phyloP scores from a whole-genome alignment of 2,329 filamentous ascomycete genomes.

The Pseudogymnoascus sp. region DNA sequence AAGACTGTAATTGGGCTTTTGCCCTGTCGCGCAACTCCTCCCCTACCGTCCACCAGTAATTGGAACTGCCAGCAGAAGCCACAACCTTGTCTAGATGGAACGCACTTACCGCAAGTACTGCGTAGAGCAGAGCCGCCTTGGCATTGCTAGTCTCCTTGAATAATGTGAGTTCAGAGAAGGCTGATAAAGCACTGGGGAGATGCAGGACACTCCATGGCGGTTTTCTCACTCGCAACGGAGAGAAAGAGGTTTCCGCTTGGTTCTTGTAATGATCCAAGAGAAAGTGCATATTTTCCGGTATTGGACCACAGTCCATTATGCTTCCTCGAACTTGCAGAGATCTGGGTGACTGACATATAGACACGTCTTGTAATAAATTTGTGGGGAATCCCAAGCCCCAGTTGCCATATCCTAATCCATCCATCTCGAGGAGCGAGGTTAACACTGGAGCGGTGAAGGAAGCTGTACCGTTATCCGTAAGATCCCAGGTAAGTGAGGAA shows the following conservation, averaged over 20 bases:
- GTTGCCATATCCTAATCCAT: too few relatives aligned
- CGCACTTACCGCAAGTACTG: conserved; percentile 27
- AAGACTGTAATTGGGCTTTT: conserved; percentile 26
- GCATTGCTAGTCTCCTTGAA: conserved; percentile 26
- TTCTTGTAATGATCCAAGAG: neutral
- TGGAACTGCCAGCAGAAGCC: conserved; percentile 14
- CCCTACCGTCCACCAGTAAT: conserved; percentile 24
- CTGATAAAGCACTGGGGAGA: conserved; percentile 26
- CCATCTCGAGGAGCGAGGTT: too few relatives aligned
- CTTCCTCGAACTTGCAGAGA: too few relatives aligned
- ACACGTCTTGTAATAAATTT: neutral
- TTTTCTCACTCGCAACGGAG: conserved; percentile 20
- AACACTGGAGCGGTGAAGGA: too few relatives aligned
- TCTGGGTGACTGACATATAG: neutral
- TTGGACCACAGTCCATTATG: too few relatives aligned
- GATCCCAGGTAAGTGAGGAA: too few relatives aligned
- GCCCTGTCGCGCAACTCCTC: conserved; percentile 25
- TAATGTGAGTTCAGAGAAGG: conserved; percentile 28
- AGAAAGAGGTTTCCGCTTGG: neutral
- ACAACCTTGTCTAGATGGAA: conserved; percentile 18
- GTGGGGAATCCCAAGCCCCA: neutral
- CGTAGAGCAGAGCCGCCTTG: conserved; percentile 27
- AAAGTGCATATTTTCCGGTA: neutral
- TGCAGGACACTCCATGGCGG: conserved; percentile 31
- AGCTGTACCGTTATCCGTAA: too few relatives aligned